Evolutionary conservation across 228 moss, liverwort and hornwort species (phyloP), one percentile per base, ranked within the genome.

Genomic region (Sphagnum magellanicum): DNA sequence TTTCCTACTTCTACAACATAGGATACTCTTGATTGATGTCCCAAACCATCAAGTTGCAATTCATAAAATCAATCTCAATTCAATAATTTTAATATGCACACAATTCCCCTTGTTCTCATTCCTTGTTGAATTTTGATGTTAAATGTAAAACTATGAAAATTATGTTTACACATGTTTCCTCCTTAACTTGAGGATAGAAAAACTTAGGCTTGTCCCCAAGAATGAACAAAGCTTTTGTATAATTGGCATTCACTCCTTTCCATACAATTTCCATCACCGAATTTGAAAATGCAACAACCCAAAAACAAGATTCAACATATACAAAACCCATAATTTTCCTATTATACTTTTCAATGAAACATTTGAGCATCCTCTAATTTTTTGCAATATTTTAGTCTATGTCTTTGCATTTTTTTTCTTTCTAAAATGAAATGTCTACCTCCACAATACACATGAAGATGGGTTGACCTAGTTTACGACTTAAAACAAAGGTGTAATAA

Each of bases 151-250:
- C 1, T 3, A 5, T 13, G 46, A 53, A 17, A 47, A 58, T 48
- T 53, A 32, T 52, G 11, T 68, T 52, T 64, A 62, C 11, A 50
- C 60, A 12, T 64, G 91, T 91, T 87, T 94, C 94, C 50, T 65
- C 50, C 79, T 85, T 87, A 48, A 91, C 91, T 78, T 88, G 90
- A 48, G 75, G 67, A 68, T 94, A 94, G 11, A 81, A 88, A 70
- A 91, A 83, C 69, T 94, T 91, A 59, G 94, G 94, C 80, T 94
- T 94, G 70, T 94, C 94, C 72, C 94, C 94, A 68, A 94, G 75
- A 9, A 91, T 91, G 75, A 94, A 91, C 65, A 94, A 83, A 50
- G 84, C 90, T 77, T 94, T 90, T 48, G 88, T 80, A 83, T 91
- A 94, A 53, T 91, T 89, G 11, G 88, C 90, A 53, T 80, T 81